Evolutionary conservation across 2,329 filamentous ascomycete genomes (phyloP), one percentile per base, ranked within the genome.

Genomic region (Hymenoscyphus albidus): DNA sequence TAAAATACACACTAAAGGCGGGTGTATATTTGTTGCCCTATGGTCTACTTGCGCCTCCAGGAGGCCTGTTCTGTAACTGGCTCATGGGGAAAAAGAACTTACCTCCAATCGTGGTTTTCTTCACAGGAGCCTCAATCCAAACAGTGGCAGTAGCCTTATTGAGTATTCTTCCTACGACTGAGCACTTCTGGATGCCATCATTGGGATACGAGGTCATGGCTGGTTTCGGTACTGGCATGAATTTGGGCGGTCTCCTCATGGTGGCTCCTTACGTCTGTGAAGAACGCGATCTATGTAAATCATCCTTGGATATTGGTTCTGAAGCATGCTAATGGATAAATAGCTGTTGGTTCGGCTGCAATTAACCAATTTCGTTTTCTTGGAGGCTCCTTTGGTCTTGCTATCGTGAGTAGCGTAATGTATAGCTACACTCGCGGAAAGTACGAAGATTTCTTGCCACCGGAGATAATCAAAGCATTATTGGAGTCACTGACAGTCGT

Each of bases 331-430:
- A n/a, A 60, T 40, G 5, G 12, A 31, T 27, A 5, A 12, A 27
- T 32, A 60, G 58, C 58, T 40, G 58, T 60, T 48, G 39, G 38
- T 42, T 44, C 39, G 3, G 58, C 38, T 12, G 58, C 58, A 12
- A 42, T 60, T 14, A 60, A 42, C 40, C 58, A 60, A 60, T 42
- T 60, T n/a, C 58, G 58, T 9, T 42, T 44, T n/a, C 16, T 60
- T 1, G 58, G 58, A 6, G 58, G 58, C 2, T 44, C n/a, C 14
- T 18, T 60, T 32, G 58, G 18, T 14, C 22, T 60, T 31, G 58
- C 40, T n/a, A 51, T 60, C 42, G 7, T 44, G n/a, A 51, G 22
- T 27, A 60, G 38, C 32, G 13, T 18, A 13, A 60, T 60, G 38
- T 60, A 44, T 27, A 44, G 18, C n/a, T n/a, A 22, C 9, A 60